phyloP scores from a whole-genome alignment of 1,139 yeast genomes.

The Suhomyces guaymorum region DNA sequence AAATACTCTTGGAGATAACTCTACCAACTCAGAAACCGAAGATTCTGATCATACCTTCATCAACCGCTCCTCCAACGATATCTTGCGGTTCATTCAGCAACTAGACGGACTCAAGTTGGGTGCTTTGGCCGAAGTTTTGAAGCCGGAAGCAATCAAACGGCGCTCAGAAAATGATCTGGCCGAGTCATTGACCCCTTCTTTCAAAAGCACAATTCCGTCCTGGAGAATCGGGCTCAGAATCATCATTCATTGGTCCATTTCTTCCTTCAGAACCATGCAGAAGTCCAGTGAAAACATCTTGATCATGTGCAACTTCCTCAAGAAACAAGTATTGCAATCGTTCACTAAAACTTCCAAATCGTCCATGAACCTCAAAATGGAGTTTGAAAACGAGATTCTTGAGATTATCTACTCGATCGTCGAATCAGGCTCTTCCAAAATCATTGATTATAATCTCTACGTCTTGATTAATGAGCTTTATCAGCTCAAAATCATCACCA shows the following conservation, averaged over 20 bases:
- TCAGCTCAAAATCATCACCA: conserved; percentile 50
- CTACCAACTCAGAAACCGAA: conserved; percentile 2
- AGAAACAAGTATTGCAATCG: conserved; percentile 30
- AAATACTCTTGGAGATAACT: no score
- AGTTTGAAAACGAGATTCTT: conserved; percentile 48
- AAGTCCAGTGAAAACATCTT: conserved; percentile 36
- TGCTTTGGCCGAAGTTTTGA: conserved; percentile 31
- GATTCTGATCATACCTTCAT: conserved; percentile 19
- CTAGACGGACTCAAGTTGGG: conserved; percentile 37
- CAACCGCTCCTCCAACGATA: conserved; percentile 36
- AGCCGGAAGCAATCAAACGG: conserved; percentile 21
- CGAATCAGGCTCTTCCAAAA: conserved; percentile 20
- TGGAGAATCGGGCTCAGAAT: conserved; percentile 46
- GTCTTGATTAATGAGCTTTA: conserved; percentile 58
- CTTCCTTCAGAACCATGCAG: conserved; percentile 36
- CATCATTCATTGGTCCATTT: conserved; percentile 51
- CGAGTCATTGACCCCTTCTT: background rate
- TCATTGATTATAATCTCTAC: conserved; percentile 40
- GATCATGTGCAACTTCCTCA: conserved; percentile 42
- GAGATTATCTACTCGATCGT: conserved; percentile 29
- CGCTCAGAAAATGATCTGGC: background rate
- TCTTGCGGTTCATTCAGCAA: conserved; percentile 33
- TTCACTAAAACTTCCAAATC: conserved; percentile 20
- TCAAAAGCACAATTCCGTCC: conserved; percentile 11
- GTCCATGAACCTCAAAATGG: conserved; percentile 31